Evolutionary conservation across 768 basidiomycete species (phyloP).

Genomic region (Atractiella rhizophila): DNA sequence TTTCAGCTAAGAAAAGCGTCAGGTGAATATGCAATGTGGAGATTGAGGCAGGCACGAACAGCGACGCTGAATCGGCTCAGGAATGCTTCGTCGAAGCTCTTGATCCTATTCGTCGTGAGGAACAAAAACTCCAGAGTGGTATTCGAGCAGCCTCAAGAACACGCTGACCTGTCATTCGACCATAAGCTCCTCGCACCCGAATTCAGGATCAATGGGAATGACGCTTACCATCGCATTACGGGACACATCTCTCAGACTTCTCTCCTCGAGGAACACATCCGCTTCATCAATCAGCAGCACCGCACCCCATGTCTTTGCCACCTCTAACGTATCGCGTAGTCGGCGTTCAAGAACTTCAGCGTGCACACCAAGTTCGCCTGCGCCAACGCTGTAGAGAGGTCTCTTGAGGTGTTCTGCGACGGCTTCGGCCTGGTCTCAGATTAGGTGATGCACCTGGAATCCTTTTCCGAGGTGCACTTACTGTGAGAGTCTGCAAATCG

Average conservation of each 20-base stretch:
- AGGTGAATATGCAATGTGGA: too few species aligned
- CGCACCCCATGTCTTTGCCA: constrained; percentile 3
- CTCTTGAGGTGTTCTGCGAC: constrained; percentile 8
- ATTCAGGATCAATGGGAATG: too few species aligned
- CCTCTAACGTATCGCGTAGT: background rate
- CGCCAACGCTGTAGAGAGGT: constrained; percentile 5
- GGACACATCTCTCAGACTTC: background rate
- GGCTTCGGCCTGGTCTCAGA: too few species aligned
- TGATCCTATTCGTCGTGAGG: constrained; percentile 9
- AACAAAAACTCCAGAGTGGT: constrained; percentile 4
- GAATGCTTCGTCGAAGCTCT: constrained; percentile 11
- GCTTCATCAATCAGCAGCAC: constrained; percentile 1
- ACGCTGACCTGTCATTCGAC: too few species aligned
- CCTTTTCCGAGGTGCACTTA: constrained; percentile 8
- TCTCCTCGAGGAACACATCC: constrained; percentile 5
- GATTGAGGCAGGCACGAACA: too few species aligned
- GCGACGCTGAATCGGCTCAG: constrained; percentile 8
- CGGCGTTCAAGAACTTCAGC: background rate
- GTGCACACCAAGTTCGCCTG: constrained; percentile 3
- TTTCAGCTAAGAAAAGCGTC: too few species aligned
- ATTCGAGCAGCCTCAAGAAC: constrained; percentile 5
- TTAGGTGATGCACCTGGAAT: too few species aligned
- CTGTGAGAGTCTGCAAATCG: too few species aligned
- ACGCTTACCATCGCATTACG: too few species aligned
- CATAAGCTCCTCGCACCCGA: too few species aligned